phyloP scores from a whole-genome alignment of 176 grass and related monocot species.

The Aegilops bicornis region DNA sequence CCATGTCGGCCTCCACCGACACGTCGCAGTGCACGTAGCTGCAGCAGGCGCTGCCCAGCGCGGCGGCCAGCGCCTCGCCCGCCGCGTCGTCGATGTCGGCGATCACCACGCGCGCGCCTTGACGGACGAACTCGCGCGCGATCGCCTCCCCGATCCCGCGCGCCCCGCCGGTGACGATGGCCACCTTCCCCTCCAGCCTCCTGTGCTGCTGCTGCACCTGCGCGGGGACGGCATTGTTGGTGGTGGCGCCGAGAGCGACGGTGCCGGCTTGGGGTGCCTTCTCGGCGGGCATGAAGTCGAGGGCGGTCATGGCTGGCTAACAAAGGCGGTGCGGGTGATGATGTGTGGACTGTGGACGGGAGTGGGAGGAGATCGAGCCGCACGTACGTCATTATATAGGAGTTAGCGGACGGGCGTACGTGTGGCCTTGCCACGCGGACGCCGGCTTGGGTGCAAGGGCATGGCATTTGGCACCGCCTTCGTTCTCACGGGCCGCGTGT shows the following conservation, averaged over 20 bases:
- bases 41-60: conserved; percentile 23
- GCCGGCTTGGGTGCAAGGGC: too few species aligned
- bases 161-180: conserved; percentile 69
- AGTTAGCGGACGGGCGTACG: too few species aligned
- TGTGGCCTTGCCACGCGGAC: too few species aligned
- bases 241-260: neutral
- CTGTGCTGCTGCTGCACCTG: neutral
- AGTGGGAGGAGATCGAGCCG: too few species aligned
- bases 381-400: too few species aligned
- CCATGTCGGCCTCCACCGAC: conserved; percentile 53
- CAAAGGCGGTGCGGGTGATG: neutral
- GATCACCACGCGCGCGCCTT: conserved; percentile 65
- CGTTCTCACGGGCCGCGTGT: too few species aligned
- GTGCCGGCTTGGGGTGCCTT: neutral
- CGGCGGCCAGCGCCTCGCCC: conserved; percentile 42
- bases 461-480: too few species aligned
- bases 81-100: conserved; percentile 56
- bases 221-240: conserved; percentile 12
- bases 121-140: conserved; percentile 46
- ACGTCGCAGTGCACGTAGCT: conserved; percentile 64
- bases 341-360: neutral
- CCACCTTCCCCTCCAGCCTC: conserved; percentile 73
- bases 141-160: conserved; percentile 73
- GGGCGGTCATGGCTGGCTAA: conserved; percentile 33
- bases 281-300: conserved; percentile 17